Evolutionary conservation across 139 green algal species (phyloP), one percentile per base, ranked within the genome.

Genomic region (Nannochloris sp.): DNA sequence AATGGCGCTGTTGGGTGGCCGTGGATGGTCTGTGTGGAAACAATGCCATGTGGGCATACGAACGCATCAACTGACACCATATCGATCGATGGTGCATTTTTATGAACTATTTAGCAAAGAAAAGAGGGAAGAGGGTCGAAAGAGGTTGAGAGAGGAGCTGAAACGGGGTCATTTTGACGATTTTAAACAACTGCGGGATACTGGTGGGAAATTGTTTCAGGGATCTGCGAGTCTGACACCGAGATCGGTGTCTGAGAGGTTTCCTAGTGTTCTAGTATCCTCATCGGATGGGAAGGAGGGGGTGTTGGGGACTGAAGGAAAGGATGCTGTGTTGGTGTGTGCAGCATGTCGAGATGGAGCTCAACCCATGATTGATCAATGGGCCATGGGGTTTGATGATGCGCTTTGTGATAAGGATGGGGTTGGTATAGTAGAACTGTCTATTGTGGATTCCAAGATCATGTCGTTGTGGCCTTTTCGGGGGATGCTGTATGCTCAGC

Each of bases 91-190:
- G 58, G 16, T 30, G 14, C 8, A 64, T 28, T n/a, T 53, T 49
- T 26, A 61, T 45, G 59, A 80, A 65, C 56, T 80, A 1, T 80
- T 80, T 33, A 71, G 48, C 31, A 80, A 80, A 23, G 69, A 80
- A 64, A 61, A 59, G 20, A 49, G 70, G 5, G 30, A 36, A 1
- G 65, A 80, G 60, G 58, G 73, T 16, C 63, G 56, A 49, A 46
- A 50, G 5, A 14, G 23, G 3, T 2, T 59, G n/a, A 30, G 82
- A 68, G 76, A 82, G 46, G 76, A 82, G 37, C 72, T 82, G 60
- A 33, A 82, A 53, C 68, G 70, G 17, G 76, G 76, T 4, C 81
- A 82, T 44, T 82, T 82, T 65, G 76, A 82, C 48, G 76, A 82
- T 45, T 82, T 82, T 31, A 65, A 49, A 17, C 70, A 81, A 6